These are phyloP conservation scores for Cudoniella acicularis DNA, from an alignment of 495 filamentous ascomycete genomes.

Conservation along the genomic window DNA sequence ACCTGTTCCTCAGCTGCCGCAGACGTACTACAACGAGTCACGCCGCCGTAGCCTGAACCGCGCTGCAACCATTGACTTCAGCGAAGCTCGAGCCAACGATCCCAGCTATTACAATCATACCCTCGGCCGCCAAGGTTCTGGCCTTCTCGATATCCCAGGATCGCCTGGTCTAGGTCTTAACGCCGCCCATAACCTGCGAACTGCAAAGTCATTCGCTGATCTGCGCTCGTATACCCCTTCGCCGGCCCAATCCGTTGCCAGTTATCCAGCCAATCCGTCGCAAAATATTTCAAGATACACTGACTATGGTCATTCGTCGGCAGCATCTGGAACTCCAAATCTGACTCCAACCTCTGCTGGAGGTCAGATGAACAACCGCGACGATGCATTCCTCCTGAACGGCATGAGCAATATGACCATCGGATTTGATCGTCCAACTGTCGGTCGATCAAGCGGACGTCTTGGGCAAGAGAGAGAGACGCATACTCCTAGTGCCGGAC, in stretches of 20 bases:
- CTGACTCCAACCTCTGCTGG: conserved; percentile 73
- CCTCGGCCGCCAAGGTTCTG: conserved; percentile 69
- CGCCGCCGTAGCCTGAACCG: conserved; percentile 83
- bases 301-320: conserved; percentile 39
- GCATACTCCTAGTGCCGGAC: conserved; percentile 49
- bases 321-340: conserved; percentile 63
- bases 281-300: conserved; percentile 64
- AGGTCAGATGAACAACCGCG: conserved; percentile 38
- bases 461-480: conserved; percentile 34
- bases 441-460: conserved; percentile 53
- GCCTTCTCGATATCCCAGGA: conserved; percentile 77
- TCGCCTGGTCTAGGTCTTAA: conserved; percentile 61
- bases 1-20: conserved; percentile 38
- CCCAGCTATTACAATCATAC: conserved; percentile 63
- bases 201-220: conserved; percentile 95
- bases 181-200: conserved; percentile 73
- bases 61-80: conserved; percentile 97
- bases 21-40: conserved; percentile 65
- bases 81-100: conserved; percentile 73
- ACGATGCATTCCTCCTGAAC: conserved; percentile 55
- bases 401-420: conserved; percentile 35
- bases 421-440: conserved; percentile 60
- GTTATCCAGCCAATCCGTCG: conserved; percentile 71
- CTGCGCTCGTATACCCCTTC: conserved; percentile 93
- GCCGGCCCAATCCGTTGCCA: conserved; percentile 82